Evolutionary conservation across 805 yeast species (phyloP).

Genomic region (Pichia gijzeniarum): DNA sequence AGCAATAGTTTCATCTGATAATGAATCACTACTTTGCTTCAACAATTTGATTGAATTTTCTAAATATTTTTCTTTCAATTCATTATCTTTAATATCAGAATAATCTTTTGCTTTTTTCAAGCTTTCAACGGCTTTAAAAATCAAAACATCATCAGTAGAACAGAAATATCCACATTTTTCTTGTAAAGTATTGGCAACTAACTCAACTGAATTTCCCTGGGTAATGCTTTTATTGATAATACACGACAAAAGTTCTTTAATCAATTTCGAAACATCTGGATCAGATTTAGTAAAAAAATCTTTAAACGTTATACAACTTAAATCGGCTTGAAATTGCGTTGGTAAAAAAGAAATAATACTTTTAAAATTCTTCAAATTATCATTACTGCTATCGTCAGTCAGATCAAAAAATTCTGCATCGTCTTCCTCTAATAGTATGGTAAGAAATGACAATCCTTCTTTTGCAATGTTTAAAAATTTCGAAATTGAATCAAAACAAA

Average conservation of each 20-base stretch:
- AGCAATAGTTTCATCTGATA: slow-evolving; percentile 71
- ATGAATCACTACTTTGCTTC: slow-evolving; percentile 70
- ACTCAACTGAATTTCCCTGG: slow-evolving; percentile 89
- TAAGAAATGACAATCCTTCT: slow-evolving; percentile 84
- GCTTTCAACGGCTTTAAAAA: slow-evolving; percentile 90
- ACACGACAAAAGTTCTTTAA: slow-evolving; percentile 83
- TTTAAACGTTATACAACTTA: slow-evolving; percentile 61
- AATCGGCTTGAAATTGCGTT: slow-evolving; percentile 57
- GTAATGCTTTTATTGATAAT: slow-evolving; percentile 83
- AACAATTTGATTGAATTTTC: slow-evolving; percentile 69
- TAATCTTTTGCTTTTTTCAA: slow-evolving; percentile 78
- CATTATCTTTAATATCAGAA: slow-evolving; percentile 65
- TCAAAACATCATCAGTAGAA: slow-evolving; percentile 85
- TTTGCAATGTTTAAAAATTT: slow-evolving; percentile 71
- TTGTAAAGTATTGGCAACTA: slow-evolving; percentile 80
- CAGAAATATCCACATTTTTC: slow-evolving; percentile 94
- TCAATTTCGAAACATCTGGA: slow-evolving; percentile 48
- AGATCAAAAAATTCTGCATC: slow-evolving; percentile 15
- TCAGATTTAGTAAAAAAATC: slow-evolving; percentile 71
- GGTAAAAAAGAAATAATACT: slow-evolving; percentile 68
- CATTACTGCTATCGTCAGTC: background rate
- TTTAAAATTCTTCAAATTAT: slow-evolving; percentile 35
- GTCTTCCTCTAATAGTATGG: slow-evolving; percentile 70
- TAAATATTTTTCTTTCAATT: slow-evolving; percentile 54
- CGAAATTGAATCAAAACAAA: slow-evolving; percentile 73